Evolutionary conservation across 192 early-diverging fungal genomes (phyloP), one percentile per base, ranked within the genome.

Genomic region (Coemansia sp.): DNA sequence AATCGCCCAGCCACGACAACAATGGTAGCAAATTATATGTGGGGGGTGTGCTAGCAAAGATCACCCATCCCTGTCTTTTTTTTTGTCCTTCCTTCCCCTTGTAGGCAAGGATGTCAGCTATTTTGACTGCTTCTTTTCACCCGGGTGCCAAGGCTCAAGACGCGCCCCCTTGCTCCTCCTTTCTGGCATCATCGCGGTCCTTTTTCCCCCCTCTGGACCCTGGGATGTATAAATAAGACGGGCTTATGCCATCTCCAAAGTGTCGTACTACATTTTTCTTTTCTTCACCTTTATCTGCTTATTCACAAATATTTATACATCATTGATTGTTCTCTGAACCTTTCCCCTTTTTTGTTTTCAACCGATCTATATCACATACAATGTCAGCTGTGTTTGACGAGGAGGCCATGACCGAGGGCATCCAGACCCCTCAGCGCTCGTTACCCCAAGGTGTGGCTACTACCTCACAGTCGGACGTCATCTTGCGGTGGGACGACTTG

Each of bases 401-500:
- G 34, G 77, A 79, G 40, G 77, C 68, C 46, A 65, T 73, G 65
- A 74, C 72, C 38, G 66, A 79, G 65, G 77, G 77, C 65, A 39
- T 47, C 7, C 62, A 70, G n/a, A 65, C 68, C 33, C 61, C 33
- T 9, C 22, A 20, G 52, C 69, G 39, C 57, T 15, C 64, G 16
- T 24, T 24, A 16, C 38, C 60, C 5, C 40, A 18, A 36, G 34
- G 47, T 34, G 31, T 50, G 11, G 36, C 43, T 1, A 24, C 46
- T 9, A 22, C 64, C 3, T 16, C 43, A 33, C 22, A 52, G 15
- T 52, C 67, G 27, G 78, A 85, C 50, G 72, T 74, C 16, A 72
- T 80, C 12, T 72, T 85, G 43, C 66, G 43, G 49, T 85, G 83
- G 83, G 65, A 77, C 36, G 55, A 80, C 49, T 47, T 85, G 8